These are phyloP conservation scores for Cadophora malorum DNA, from an alignment of 2,329 filamentous ascomycete genomes.

Conservation along the genomic window DNA sequence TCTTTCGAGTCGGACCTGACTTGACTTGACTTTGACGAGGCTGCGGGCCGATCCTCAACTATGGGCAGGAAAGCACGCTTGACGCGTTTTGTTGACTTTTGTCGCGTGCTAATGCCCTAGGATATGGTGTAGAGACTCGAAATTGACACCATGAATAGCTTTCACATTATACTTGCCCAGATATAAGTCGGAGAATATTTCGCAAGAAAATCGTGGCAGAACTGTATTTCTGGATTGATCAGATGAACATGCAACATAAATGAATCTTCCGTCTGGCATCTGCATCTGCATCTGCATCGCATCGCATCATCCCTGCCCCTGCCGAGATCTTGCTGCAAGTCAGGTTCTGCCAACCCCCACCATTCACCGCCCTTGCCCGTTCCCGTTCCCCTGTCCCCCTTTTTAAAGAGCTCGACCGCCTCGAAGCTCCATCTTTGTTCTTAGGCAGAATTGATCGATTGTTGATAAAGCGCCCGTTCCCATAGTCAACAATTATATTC, in stretches of 20 bases:
- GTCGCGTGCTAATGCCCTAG: background rate
- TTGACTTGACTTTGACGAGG: background rate
- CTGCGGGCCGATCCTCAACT: constrained; percentile 13
- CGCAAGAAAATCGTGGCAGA: background rate
- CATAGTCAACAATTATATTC: background rate
- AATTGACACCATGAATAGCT: background rate
- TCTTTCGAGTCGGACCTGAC: too few relatives aligned
- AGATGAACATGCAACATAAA: background rate
- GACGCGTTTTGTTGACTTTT: constrained; percentile 23
- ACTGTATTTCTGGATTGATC: background rate
- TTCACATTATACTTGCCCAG: background rate
- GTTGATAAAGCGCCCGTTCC: background rate
- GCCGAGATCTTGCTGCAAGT: background rate
- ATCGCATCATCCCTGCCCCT: background rate
- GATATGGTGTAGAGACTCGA: background rate
- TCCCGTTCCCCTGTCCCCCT: constrained; percentile 1
- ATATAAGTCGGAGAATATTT: background rate
- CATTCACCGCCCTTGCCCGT: constrained; percentile 15
- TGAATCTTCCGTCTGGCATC: background rate
- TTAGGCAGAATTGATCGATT: constrained; percentile 14
- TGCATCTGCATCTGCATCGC: too few relatives aligned
- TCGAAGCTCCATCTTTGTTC: constrained; percentile 6
- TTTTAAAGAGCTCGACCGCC: constrained; percentile 10
- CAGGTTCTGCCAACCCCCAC: constrained; percentile 23
- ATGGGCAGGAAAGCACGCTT: constrained; percentile 4